These are phyloP conservation scores for Potentilla sterilis DNA, from an alignment of 306 rosid genomes.

Conservation along the genomic window DNA sequence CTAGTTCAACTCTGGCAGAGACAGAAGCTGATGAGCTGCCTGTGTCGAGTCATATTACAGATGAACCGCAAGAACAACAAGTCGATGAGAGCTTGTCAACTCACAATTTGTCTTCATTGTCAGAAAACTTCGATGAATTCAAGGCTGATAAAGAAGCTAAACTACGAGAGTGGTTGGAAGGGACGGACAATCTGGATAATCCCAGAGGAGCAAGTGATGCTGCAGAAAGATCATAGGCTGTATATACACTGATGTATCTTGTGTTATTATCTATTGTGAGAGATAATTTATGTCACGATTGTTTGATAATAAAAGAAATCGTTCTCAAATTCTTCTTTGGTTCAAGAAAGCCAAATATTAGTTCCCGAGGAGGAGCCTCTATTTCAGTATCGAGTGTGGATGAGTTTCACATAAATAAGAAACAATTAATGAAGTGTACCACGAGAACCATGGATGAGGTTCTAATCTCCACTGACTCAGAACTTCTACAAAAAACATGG, in stretches of 20 bases:
- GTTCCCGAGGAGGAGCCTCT: background rate
- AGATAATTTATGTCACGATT: slow-evolving; percentile 16
- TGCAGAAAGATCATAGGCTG: slow-evolving; percentile 35
- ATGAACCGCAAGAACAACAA: slow-evolving; percentile 37
- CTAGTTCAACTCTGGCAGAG: slow-evolving; percentile 45
- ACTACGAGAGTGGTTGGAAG: slow-evolving; percentile 76
- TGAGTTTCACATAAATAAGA: too few relatives aligned
- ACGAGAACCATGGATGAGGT: background rate
- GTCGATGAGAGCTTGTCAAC: slow-evolving; percentile 29
- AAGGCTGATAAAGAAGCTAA: slow-evolving; percentile 75
- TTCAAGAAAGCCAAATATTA: background rate
- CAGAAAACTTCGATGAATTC: slow-evolving; percentile 63
- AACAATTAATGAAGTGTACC: too few relatives aligned
- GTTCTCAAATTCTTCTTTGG: background rate
- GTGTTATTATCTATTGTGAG: slow-evolving; percentile 1
- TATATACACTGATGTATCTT: slow-evolving; percentile 24
- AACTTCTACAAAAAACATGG: background rate
- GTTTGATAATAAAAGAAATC: background rate
- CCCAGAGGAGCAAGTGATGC: slow-evolving; percentile 25
- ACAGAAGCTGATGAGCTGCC: slow-evolving; percentile 60
- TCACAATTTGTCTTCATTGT: slow-evolving; percentile 28
- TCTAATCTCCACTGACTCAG: background rate
- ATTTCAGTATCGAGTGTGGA: too few relatives aligned
- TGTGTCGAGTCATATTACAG: slow-evolving; percentile 49
- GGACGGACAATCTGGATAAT: slow-evolving; percentile 35